Evolutionary conservation across 1,284 basidiomycete species (phyloP).

Genomic region (Neolentinus lepideus): DNA sequence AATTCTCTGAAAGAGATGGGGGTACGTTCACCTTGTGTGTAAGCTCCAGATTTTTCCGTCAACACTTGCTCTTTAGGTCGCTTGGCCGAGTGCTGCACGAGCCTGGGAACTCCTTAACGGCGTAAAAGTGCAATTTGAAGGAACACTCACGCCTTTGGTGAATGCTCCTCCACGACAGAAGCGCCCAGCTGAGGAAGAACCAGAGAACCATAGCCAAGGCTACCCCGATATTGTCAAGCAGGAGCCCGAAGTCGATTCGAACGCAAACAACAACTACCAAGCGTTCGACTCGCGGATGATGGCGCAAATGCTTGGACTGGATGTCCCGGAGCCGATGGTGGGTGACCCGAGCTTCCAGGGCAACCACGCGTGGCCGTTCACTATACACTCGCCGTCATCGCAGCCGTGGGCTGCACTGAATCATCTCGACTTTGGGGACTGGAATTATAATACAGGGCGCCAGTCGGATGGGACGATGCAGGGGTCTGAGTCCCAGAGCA

Average conservation of each 20-base stretch:
- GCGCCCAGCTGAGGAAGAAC: conserved; percentile 52
- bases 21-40: background rate
- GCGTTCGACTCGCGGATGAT: conserved; percentile 54
- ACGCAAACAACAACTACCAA: background rate
- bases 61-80: conserved; percentile 14
- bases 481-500: background rate
- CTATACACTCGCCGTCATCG: background rate
- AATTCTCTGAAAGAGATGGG: background rate
- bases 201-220: conserved; percentile 36
- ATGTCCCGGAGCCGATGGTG: conserved; percentile 33
- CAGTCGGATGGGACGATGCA: background rate
- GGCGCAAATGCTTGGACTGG: conserved; percentile 65
- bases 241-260: conserved; percentile 27
- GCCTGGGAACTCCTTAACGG: background rate
- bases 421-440: background rate
- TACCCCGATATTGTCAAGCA: conserved; percentile 34
- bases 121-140: background rate
- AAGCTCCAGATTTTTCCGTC: background rate
- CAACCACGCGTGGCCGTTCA: background rate
- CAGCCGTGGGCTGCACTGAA: background rate
- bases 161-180: conserved; percentile 41
- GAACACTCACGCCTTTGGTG: conserved; percentile 20
- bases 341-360: background rate
- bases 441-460: background rate
- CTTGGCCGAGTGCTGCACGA: background rate